Percentiles rank a stretch among this genome's conserved stretches.
Conservation (phyloP, 1,139 yeast genomes). For the Spathaspora sp. region DNA sequence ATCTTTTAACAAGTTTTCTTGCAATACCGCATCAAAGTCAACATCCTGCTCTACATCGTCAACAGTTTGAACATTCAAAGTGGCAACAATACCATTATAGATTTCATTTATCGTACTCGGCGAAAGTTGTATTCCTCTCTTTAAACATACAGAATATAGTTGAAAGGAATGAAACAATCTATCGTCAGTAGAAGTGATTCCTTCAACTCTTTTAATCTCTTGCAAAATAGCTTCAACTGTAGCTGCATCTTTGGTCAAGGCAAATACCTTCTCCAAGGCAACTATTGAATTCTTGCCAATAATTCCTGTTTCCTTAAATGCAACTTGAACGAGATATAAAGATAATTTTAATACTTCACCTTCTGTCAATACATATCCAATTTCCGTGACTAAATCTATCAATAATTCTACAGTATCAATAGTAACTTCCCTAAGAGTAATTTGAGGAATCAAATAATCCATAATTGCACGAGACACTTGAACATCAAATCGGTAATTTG, state of each 20-base stretch:
- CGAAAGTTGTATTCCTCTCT: conserved; percentile 12
- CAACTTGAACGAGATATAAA: conserved; percentile 34
- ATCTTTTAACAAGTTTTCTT: conserved; percentile 42
- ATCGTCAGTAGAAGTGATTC: conserved; percentile 6
- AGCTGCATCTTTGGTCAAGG: conserved; percentile 22
- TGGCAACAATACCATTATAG: conserved; percentile 6
- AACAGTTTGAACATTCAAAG: conserved; percentile 1
- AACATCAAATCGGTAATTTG: conserved; percentile 14
- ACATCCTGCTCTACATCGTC: conserved; percentile 38
- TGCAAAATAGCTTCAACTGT: conserved; percentile 14
- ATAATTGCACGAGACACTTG: conserved; percentile 22
- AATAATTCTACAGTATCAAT: conserved; percentile 67
- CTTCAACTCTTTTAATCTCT: conserved; percentile 4
- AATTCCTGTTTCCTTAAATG: conserved; percentile 46
- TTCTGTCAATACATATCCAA: conserved; percentile 49
- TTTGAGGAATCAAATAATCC: conserved; percentile 21
- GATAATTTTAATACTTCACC: conserved; percentile 41
- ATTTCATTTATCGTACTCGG: conserved; percentile 5
- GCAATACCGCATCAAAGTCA: conserved; percentile 39
- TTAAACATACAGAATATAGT: conserved; percentile 14
- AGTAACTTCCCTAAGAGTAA: conserved; percentile 24
- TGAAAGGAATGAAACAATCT: conserved; percentile 12
- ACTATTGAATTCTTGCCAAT: conserved; percentile 54
- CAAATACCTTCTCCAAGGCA: conserved; percentile 52
- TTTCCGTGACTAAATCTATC: conserved; percentile 53